Evolutionary conservation across 1,139 yeast species (phyloP).

Genomic region (Yamadazyma kanchanaburiensis): DNA sequence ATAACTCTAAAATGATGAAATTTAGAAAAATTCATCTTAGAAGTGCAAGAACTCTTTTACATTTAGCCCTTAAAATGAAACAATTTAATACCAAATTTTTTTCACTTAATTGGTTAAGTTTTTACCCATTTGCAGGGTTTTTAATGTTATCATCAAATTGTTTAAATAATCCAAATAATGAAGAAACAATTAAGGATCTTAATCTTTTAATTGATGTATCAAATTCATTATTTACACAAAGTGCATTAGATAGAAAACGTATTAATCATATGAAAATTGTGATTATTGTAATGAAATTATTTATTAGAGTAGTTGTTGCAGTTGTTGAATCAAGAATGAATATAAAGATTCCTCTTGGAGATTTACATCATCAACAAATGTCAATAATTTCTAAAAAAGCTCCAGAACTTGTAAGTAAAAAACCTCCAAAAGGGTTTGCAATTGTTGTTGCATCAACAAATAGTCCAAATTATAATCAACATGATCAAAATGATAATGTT

Average conservation of each 20-base stretch:
- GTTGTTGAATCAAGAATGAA: slow-evolving; percentile 11
- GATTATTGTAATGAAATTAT: slow-evolving; percentile 17
- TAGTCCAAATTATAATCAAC: not conserved
- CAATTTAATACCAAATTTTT: slow-evolving; percentile 7
- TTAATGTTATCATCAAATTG: slow-evolving; percentile 29
- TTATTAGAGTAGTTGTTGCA: slow-evolving; percentile 19
- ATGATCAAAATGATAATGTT: too few relatives aligned
- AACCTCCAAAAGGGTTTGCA: slow-evolving; percentile 1
- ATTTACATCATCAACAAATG: slow-evolving; percentile 6
- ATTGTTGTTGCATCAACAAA: slow-evolving; percentile 1
- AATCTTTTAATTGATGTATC: slow-evolving; percentile 27
- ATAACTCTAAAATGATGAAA: slow-evolving; percentile 15
- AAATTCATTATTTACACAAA: slow-evolving; percentile 12
- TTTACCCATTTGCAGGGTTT: slow-evolving; percentile 36
- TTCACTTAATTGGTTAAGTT: slow-evolving; percentile 28
- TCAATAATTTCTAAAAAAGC: slow-evolving; percentile 6
- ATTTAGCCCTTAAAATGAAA: slow-evolving; percentile 18
- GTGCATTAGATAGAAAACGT: not conserved
- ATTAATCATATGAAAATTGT: slow-evolving; percentile 2
- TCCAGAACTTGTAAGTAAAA: slow-evolving; percentile 10
- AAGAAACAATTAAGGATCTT: slow-evolving; percentile 28
- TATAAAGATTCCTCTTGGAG: slow-evolving; percentile 1
- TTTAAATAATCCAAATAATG: slow-evolving; percentile 27
- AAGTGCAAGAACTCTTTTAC: slow-evolving; percentile 37
- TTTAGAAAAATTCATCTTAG: slow-evolving; percentile 30